Evolutionary conservation across 1,284 basidiomycete species (phyloP), one percentile per base, ranked within the genome.

Genomic region (Stygiomarasmius scandens): DNA sequence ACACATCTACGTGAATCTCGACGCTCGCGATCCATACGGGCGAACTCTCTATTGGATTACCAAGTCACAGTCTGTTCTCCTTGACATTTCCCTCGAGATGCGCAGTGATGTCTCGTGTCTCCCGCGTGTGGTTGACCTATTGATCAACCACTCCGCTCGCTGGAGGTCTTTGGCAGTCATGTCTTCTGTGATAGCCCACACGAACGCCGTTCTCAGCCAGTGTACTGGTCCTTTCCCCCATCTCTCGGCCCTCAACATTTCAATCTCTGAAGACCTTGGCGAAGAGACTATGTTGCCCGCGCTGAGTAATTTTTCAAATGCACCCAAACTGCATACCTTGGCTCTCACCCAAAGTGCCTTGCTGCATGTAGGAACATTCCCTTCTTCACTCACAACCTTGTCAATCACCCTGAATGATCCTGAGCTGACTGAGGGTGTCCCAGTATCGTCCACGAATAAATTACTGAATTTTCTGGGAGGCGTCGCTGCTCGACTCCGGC

Each of bases 21-120:
- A 82, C 63, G 71, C 74, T 38, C 67, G 72, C 14, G 70, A 81
- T 60, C 74, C 79, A 27, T 69, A 72, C 55, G 69, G 71, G 1
- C 75, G 78, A 55, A 80, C 79, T 19, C 70, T 64, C 19, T 73
- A 81, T 56, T 86, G 84, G 83, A 74, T 87, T 19, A 67, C 70
- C 34, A 81, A 74, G 61, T 81, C 80, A 6, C 62, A 67, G 22
- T 63, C 70, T 9, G 71, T 75, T 11, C 76, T 74, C 10, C 67
- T 83, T 32, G 67, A 74, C 47, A 73, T 85, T 61, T 77, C 77
- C 14, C 57, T 87, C 29, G 71, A 78, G 24, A 66, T 78, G 27
- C 71, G 69, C 10, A 63, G 65, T 19, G 69, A 76, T 32, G 60
- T 56, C 24, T 60, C 71, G 5, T 63, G 64, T 38, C 58, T 71